Conservation (phyloP, 2,329 filamentous ascomycete species). For the Lachnellula occidentalis region DNA sequence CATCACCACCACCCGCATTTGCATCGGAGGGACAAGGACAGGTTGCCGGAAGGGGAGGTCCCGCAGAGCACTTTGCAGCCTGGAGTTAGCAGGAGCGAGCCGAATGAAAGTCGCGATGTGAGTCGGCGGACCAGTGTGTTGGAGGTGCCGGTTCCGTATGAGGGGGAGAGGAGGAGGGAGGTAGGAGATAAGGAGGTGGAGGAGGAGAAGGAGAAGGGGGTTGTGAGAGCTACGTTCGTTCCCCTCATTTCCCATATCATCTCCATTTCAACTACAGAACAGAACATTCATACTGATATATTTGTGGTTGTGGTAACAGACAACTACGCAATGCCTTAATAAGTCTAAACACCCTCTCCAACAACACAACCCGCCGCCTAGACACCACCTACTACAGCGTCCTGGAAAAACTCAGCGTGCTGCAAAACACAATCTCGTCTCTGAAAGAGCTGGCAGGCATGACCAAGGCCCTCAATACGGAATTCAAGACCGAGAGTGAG, state of each 20-base stretch:
- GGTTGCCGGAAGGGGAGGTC: neutral
- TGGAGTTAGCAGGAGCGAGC: slow-evolving; percentile 8
- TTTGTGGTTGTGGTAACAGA: slow-evolving; percentile 30
- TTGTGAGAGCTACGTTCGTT: slow-evolving; percentile 38
- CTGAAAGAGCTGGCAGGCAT: slow-evolving; percentile 62
- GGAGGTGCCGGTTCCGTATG: slow-evolving; percentile 17
- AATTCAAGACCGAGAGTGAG: slow-evolving; percentile 55
- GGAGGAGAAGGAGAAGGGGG: slow-evolving; percentile 39
- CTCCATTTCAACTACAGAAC: too few species aligned
- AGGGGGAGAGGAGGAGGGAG: slow-evolving; percentile 6
- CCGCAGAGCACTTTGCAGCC: neutral
- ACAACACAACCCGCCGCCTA: slow-evolving; percentile 57
- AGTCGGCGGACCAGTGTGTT: slow-evolving; percentile 41
- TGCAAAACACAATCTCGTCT: slow-evolving; percentile 59
- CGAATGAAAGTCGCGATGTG: slow-evolving; percentile 38
- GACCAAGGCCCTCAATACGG: slow-evolving; percentile 51
- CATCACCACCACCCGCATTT: slow-evolving; percentile 30
- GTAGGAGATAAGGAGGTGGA: slow-evolving; percentile 37
- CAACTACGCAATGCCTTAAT: slow-evolving; percentile 47
- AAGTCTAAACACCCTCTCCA: slow-evolving; percentile 54
- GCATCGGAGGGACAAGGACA: neutral
- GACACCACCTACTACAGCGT: slow-evolving; percentile 72
- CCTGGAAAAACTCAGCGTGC: slow-evolving; percentile 58
- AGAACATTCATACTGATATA: too few species aligned
- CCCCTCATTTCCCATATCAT: neutral